Conservation (phyloP, 805 yeast species). For the Zygoascus bituminiphila region DNA sequence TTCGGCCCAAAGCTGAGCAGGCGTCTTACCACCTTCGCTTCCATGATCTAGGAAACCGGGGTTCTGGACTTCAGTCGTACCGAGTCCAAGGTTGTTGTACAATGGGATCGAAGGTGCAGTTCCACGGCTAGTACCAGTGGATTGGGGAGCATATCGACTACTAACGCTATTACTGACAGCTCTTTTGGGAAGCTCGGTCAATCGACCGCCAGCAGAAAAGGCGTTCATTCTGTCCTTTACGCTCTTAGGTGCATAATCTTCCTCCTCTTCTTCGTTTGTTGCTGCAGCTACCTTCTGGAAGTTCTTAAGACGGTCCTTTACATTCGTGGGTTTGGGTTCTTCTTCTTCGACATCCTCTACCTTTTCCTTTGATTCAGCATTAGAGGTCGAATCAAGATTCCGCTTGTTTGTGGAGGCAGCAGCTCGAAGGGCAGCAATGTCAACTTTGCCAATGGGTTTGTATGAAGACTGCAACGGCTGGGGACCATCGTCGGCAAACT, state of each 20-base stretch:
- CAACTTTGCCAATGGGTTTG: constrained; percentile 57
- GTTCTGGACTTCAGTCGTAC: constrained; percentile 26
- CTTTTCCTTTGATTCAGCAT: constrained; percentile 4
- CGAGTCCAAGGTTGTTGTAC: background rate
- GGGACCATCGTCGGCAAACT: constrained; percentile 31
- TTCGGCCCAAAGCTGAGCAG: constrained; percentile 95
- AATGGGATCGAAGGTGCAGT: constrained; percentile 29
- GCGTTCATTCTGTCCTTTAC: constrained; percentile 27
- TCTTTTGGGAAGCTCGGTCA: constrained; percentile 57
- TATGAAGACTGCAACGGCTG: constrained; percentile 39
- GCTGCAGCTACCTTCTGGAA: background rate
- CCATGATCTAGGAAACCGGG: constrained; percentile 47
- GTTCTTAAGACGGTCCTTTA: constrained; percentile 22
- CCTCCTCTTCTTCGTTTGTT: constrained; percentile 8
- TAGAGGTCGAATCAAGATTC: too few relatives aligned
- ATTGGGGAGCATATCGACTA: constrained; percentile 25
- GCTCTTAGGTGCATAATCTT: constrained; percentile 21
- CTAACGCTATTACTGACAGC: constrained; percentile 32
- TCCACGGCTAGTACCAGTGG: constrained; percentile 25
- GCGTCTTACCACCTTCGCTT: constrained; percentile 71
- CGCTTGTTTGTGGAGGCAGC: constrained; percentile 13
- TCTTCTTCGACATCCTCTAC: constrained; percentile 10
- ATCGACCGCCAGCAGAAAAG: constrained; percentile 40
- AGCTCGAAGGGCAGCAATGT: constrained; percentile 38
- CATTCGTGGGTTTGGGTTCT: constrained; percentile 15